These are phyloP conservation scores for Lichtheimia ramosa DNA, from an alignment of 371 early-diverging fungal species.

Conservation along the genomic window DNA sequence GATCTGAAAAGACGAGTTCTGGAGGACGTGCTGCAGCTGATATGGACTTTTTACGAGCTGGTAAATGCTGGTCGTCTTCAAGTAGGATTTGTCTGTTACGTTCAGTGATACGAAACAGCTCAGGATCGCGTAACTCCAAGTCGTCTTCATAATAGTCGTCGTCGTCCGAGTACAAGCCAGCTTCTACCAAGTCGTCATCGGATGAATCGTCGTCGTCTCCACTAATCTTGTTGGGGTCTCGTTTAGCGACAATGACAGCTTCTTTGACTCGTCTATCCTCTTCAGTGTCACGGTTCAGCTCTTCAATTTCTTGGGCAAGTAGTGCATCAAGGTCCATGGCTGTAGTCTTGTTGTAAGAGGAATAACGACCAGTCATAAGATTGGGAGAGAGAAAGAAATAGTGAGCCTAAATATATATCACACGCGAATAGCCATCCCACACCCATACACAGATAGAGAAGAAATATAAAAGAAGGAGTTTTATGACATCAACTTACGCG, in stretches of 20 bases:
- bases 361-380: slow-evolving; percentile 1
- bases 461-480: too few relatives aligned
- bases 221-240: slow-evolving; percentile 46
- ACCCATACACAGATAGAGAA: too few relatives aligned
- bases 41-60: slow-evolving; percentile 14
- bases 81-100: slow-evolving; percentile 42
- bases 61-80: slow-evolving; percentile 21
- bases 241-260: slow-evolving; percentile 44
- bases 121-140: slow-evolving; percentile 49
- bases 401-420: neutral
- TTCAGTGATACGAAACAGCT: slow-evolving; percentile 46
- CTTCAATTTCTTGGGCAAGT: slow-evolving; percentile 43
- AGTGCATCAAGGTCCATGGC: slow-evolving; percentile 30
- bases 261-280: slow-evolving; percentile 44
- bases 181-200: slow-evolving; percentile 18
- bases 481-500: neutral
- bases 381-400: neutral
- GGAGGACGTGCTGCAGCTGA: slow-evolving; percentile 21
- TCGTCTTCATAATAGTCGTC: slow-evolving; percentile 53
- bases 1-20: slow-evolving; percentile 40
- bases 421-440: neutral
- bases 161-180: slow-evolving; percentile 21
- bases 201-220: slow-evolving; percentile 21
- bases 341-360: neutral
- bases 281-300: slow-evolving; percentile 42